Evolutionary conservation across 495 filamentous ascomycete species (phyloP), one percentile per base, ranked within the genome.

Genomic region (Bombardia bombarda): DNA sequence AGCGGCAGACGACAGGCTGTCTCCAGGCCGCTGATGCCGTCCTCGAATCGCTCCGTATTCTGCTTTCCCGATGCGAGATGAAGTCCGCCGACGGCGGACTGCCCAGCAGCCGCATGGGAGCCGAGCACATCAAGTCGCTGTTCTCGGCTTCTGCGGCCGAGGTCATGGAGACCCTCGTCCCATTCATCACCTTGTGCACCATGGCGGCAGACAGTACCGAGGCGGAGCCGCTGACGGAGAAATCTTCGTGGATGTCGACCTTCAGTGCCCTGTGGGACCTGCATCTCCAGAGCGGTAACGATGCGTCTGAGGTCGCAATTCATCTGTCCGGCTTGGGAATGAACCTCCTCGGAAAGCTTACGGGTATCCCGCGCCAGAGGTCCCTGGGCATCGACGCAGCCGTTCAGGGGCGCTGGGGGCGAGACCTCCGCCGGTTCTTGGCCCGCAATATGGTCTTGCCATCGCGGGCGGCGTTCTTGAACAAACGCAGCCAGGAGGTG

Each of bases 361-460:
- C 53, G 4, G 52, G 56, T 9, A 39, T 64, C 20, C 38, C 50
- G 10, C 47, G 32, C 10, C 45, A 46, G 8, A 31, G 19, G 12
- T 8, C 45, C 0, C 28, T 50, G 5, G 35, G 20, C 18, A 41
- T 52, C 18, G 57, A 53, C 7, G 0, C 14, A 10, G 33, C 43
- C 1, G 42, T 55, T 7, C 55, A 47, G 38, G 42, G 53, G 12
- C 53, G 46, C 4, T 67, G 68, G 68, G 28, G 50, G 23, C 39
- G 49, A 38, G 53, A 67, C 35, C 54, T 93, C 3, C 79, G 86
- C 43, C 70, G 72, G 2, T 67, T 88, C 16, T 53, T 89, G 40
- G 74, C 77, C n/a, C 71, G 73, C 21, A 81, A 87, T 64, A 68
- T 93, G 23, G 69, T 93, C 16, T 61, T 82, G 2, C 86, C 86